phyloP scores from a whole-genome alignment of 2,329 filamentous ascomycete genomes.

The Microcyclospora pomicola region DNA sequence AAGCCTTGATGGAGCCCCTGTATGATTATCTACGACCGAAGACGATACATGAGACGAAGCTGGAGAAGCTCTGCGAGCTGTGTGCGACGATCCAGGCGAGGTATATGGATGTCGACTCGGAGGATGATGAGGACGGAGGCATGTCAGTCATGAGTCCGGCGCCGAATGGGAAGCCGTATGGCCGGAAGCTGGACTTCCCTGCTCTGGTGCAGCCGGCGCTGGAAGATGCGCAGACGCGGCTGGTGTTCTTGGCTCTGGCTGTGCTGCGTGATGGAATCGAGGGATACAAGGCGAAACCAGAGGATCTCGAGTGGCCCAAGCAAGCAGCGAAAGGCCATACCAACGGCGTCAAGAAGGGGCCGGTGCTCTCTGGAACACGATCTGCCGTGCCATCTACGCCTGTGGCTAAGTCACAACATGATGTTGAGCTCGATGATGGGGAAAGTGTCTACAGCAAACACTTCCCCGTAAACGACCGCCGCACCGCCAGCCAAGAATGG shows the following conservation, averaged over 20 bases:
- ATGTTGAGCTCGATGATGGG: slow-evolving; percentile 36
- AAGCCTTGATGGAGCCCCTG: slow-evolving; percentile 52
- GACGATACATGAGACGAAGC: slow-evolving; percentile 52
- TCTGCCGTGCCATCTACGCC: slow-evolving; percentile 20
- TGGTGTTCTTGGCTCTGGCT: slow-evolving; percentile 51
- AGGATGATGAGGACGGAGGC: slow-evolving; percentile 27
- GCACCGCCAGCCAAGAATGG: slow-evolving; percentile 30
- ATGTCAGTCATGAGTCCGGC: slow-evolving; percentile 9
- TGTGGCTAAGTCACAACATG: slow-evolving; percentile 30
- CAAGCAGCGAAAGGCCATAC: slow-evolving; percentile 13
- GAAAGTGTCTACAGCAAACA: slow-evolving; percentile 27
- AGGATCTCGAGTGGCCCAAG: slow-evolving; percentile 51
- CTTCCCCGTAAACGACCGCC: slow-evolving; percentile 6
- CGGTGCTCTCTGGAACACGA: slow-evolving; percentile 40
- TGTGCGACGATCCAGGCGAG: slow-evolving; percentile 52
- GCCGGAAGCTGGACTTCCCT: slow-evolving; percentile 43
- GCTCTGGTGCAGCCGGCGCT: slow-evolving; percentile 48
- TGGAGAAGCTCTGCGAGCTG: slow-evolving; percentile 52
- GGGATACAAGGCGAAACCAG: slow-evolving; percentile 48
- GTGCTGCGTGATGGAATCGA: slow-evolving; percentile 54
- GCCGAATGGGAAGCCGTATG: slow-evolving; percentile 7
- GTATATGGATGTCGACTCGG: slow-evolving; percentile 43
- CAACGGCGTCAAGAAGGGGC: slow-evolving; percentile 22
- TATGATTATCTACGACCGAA: slow-evolving; percentile 52
- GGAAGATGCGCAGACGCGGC: slow-evolving; percentile 52